A percentile compares a stretch with the other conserved stretches of the same genome.
Evolutionary conservation across 148 eudicot genomes (phyloP).

Genomic region (Arctostaphylos glauca): DNA sequence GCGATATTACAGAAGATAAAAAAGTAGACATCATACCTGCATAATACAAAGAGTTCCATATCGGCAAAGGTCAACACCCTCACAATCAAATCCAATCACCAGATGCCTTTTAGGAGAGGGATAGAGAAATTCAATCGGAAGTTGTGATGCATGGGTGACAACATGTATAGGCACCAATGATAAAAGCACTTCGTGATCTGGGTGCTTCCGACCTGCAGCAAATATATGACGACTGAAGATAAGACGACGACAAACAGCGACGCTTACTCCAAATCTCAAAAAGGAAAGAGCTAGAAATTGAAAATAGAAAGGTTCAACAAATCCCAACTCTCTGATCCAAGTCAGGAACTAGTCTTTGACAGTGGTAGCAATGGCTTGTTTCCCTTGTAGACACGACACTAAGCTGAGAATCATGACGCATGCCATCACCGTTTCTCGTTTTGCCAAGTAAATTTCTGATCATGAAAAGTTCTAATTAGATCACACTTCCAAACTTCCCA

Average conservation of each 20-base stretch:
- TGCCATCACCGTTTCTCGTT: not conserved
- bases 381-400: not conserved
- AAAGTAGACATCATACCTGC: slow-evolving; percentile 50
- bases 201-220: slow-evolving; percentile 46
- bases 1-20: not conserved
- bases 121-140: slow-evolving; percentile 74
- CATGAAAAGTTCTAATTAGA: not conserved
- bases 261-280: not conserved
- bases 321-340: too few relatives aligned
- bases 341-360: not conserved
- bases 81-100: slow-evolving; percentile 90
- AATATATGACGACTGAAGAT: not conserved
- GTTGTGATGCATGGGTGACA: slow-evolving; percentile 76
- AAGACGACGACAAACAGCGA: too few relatives aligned
- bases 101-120: slow-evolving; percentile 62
- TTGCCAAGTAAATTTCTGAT: not conserved
- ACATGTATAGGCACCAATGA: slow-evolving; percentile 69
- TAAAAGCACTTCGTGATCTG: slow-evolving; percentile 32
- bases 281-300: not conserved
- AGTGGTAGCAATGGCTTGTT: not conserved
- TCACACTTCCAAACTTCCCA: not conserved
- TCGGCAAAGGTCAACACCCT: slow-evolving; percentile 95
- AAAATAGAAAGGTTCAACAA: slow-evolving; percentile 2
- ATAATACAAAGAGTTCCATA: slow-evolving; percentile 85
- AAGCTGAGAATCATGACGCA: not conserved